Base-by-base conservation (phyloP, 1,284 basidiomycete species). In the Neolentinus lepideus region DNA sequence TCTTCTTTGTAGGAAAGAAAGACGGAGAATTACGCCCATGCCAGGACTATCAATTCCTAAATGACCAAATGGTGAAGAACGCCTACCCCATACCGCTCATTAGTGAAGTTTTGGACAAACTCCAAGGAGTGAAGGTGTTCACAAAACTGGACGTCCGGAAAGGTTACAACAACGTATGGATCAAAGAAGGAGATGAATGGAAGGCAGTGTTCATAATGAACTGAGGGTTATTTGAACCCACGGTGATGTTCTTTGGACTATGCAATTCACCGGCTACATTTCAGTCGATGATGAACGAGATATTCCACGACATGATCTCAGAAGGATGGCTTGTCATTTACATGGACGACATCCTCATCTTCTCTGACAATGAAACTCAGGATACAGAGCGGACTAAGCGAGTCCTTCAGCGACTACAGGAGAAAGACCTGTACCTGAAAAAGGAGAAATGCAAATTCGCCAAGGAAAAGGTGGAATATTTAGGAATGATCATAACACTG, bases 391-490 rank as follows among this genome's bases (percentile, higher is more conserved):
- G 58, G 27, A 70, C 12, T 62, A 68, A 1, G 12, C 24, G 61
- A 45, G 72, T 79, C 0, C 59, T 78, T 0, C 24, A 67, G 27
- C 51, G 60, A 2, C 64, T 79, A 0, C 45, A 62, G 0, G 55
- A 68, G 2, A 56, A 70, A 10, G 29, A 64, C 0, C 65, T 76
- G 0, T 67, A 56, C 43, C 51, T 67, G 0, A 75, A 76, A 54
- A 56, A 64, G 0, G 65, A 70, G 50, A 78, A 79, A 52, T 78
- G 75, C 51, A 50, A 61, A 0, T 78, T 78, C 58, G 54, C 67
- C 2, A 14, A 54, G 0, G 1, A 11, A 0, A n/a, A 63, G 22
- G 60, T 70, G 0, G 67, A 74, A 11, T 80, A 71, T 58, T 61
- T 80, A 0, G 75, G 77, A 0, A 61, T 72, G 35, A 62, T 73